phyloP scores from a whole-genome alignment of 352 stramenopile genomes.

The Pythium inflatum region DNA sequence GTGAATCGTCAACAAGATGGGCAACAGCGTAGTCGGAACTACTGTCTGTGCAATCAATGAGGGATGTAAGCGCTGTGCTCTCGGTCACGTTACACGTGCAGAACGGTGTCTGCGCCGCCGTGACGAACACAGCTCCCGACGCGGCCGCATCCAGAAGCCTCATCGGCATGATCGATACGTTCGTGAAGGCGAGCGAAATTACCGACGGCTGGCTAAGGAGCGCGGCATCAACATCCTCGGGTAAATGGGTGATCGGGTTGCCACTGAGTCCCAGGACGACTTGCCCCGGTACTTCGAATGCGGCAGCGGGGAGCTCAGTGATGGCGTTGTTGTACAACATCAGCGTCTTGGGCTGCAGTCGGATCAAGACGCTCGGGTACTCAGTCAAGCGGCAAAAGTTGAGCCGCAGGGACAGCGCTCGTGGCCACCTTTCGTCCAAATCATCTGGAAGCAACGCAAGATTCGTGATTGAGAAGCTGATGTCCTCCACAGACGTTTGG shows the following conservation, averaged over 20 bases:
- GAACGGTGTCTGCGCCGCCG: no score
- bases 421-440: slow-evolving; percentile 17
- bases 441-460: slow-evolving; percentile 15
- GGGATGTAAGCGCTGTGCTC: no score
- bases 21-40: no score
- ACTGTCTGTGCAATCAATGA: no score
- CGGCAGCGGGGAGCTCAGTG: neutral
- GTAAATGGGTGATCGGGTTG: slow-evolving; percentile 1
- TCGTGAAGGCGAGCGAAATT: neutral
- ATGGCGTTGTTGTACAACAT: neutral
- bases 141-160: neutral
- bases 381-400: neutral
- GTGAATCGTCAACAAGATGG: no score
- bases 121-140: neutral
- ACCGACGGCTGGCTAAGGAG: no score
- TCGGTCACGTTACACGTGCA: no score
- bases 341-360: neutral
- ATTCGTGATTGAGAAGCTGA: slow-evolving; percentile 25
- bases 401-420: neutral
- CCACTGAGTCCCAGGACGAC: neutral
- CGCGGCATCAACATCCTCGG: no score
- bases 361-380: neutral
- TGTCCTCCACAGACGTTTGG: slow-evolving; percentile 4
- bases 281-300: neutral
- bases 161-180: neutral